Percentiles rank a stretch among this genome's conserved stretches.
phyloP scores from a whole-genome alignment of 768 basidiomycete species.

The Cystofilobasidium ferigula region DNA sequence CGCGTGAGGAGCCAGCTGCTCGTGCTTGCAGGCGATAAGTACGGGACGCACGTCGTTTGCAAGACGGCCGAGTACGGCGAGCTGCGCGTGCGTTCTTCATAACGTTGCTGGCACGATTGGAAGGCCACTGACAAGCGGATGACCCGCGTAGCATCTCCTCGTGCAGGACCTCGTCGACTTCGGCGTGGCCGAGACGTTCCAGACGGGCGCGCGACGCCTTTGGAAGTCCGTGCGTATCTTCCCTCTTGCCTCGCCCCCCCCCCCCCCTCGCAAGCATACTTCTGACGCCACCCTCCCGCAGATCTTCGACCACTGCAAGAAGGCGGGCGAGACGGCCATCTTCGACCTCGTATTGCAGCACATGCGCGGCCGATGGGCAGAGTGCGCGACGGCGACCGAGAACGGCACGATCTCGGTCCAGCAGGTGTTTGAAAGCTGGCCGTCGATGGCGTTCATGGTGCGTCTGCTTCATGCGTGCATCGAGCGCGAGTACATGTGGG shows the following conservation, averaged over 20 bases:
- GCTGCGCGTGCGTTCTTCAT: constrained; percentile 28
- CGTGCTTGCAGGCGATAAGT: constrained; percentile 34
- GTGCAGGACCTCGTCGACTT: constrained; percentile 31
- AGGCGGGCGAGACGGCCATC: constrained; percentile 28
- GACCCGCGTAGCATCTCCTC: constrained; percentile 28
- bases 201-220: constrained; percentile 34
- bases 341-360: constrained; percentile 32
- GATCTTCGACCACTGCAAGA: constrained; percentile 29
- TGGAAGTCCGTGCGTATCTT: constrained; percentile 33
- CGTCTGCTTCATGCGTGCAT: neutral
- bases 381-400: constrained; percentile 34
- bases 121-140: neutral
- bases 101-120: neutral
- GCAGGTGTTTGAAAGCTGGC: constrained; percentile 36
- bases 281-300: neutral
- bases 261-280: neutral
- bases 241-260: neutral
- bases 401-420: constrained; percentile 35
- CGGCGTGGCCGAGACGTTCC: constrained; percentile 34
- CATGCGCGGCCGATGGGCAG: constrained; percentile 33
- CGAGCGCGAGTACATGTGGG: no score
- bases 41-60: constrained; percentile 36
- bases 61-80: constrained; percentile 33
- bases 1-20: constrained; percentile 32
- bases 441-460: constrained; percentile 31